A percentile compares a stretch with the other conserved stretches of the same genome.
phyloP scores from a whole-genome alignment of 192 early-diverging fungal genomes.

The Gryganskiella cystojenkinii region DNA sequence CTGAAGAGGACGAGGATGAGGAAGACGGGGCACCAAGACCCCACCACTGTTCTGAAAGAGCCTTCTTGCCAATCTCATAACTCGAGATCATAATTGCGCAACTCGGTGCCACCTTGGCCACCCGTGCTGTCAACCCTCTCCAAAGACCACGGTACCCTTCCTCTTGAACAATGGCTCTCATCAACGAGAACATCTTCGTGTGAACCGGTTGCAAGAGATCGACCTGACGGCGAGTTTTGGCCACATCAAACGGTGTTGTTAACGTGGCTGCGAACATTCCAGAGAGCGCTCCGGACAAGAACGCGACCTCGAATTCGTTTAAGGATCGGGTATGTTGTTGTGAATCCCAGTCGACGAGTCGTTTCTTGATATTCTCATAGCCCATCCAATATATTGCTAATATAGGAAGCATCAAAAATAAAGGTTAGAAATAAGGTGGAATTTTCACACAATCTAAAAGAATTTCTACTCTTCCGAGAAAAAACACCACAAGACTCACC shows the following conservation, averaged over 20 bases:
- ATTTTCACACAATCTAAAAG: not conserved
- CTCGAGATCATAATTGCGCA: slow-evolving; percentile 97
- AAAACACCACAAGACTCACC: slow-evolving; percentile 44
- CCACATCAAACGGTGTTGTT: slow-evolving; percentile 97
- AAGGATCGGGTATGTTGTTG: slow-evolving; percentile 9
- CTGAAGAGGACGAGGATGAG: slow-evolving; percentile 5
- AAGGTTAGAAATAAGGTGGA: not conserved
- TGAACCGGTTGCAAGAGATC: slow-evolving; percentile 41
- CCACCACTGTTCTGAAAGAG: slow-evolving; percentile 50
- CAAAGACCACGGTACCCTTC: slow-evolving; percentile 67
- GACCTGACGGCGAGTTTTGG: slow-evolving; percentile 92
- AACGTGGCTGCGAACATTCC: slow-evolving; percentile 86
- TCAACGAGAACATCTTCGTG: slow-evolving; percentile 47
- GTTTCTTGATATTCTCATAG: slow-evolving; percentile 82
- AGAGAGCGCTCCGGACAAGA: slow-evolving; percentile 86
- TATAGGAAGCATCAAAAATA: not conserved
- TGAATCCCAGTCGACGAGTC: slow-evolving; percentile 26
- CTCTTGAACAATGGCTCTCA: slow-evolving; percentile 53
- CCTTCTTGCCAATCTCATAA: slow-evolving; percentile 79
- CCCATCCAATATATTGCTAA: slow-evolving; percentile 92
- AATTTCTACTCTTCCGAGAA: not conserved
- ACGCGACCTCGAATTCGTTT: slow-evolving; percentile 74
- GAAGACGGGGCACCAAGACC: slow-evolving; percentile 30
- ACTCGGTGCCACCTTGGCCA: slow-evolving; percentile 89
- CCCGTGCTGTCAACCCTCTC: slow-evolving; percentile 74